Percentiles rank a stretch among this genome's conserved stretches.
phyloP scores from a whole-genome alignment of 2,329 filamentous ascomycete species.

The Apiospora arundinis region DNA sequence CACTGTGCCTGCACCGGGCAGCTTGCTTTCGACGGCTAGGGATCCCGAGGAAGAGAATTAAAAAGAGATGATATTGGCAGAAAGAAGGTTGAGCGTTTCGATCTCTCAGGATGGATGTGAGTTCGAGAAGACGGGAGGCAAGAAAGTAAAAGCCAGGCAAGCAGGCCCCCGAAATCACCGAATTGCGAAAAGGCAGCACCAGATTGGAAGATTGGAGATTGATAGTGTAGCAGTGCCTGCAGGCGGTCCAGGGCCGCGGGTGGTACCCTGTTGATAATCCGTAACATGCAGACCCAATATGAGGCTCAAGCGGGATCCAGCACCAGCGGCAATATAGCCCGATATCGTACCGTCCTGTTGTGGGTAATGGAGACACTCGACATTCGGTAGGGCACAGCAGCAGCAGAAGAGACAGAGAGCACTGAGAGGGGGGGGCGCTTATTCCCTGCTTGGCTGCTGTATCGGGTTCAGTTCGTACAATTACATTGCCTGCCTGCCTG shows the following conservation, averaged over 20 bases:
- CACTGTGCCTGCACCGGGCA: conserved; percentile 28
- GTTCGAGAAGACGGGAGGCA: conserved; percentile 10
- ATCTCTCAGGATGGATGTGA: conserved; percentile 10
- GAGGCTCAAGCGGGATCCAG: conserved; percentile 20
- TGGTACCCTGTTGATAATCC: conserved; percentile 23
- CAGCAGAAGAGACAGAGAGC: too few species aligned
- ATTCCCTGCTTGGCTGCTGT: not conserved
- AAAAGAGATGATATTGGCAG: conserved; percentile 8
- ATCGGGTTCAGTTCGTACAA: not conserved
- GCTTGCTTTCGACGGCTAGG: conserved; percentile 24
- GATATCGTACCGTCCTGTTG: conserved; percentile 2
- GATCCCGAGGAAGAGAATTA: conserved; percentile 4
- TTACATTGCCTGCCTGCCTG: too few species aligned
- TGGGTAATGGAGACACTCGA: not conserved
- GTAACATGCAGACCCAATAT: conserved; percentile 25
- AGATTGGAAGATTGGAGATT: not conserved
- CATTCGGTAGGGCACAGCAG: not conserved
- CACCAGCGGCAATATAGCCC: conserved; percentile 20
- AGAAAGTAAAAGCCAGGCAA: conserved; percentile 10
- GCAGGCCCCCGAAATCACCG: not conserved
- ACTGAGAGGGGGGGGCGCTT: not conserved
- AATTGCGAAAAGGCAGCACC: not conserved
- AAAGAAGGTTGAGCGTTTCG: conserved; percentile 11
- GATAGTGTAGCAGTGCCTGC: conserved; percentile 7
- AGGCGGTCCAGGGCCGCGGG: conserved; percentile 15